Evolutionary conservation across 495 filamentous ascomycete genomes (phyloP).

Genomic region (Rusavskia elegans): DNA sequence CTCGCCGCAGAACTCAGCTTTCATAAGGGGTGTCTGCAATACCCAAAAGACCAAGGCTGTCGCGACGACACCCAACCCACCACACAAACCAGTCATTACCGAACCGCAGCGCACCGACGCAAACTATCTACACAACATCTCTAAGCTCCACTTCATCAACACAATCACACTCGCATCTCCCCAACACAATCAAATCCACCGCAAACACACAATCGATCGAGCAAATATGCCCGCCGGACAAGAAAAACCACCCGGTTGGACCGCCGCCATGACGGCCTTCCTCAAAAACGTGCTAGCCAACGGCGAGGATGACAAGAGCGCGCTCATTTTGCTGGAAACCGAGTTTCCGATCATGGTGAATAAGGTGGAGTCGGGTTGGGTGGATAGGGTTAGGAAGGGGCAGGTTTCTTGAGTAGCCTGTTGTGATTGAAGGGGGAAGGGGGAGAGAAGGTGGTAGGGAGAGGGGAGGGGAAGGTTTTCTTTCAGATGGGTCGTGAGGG

Average conservation of each 20-base stretch:
- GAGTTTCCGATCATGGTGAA: slow-evolving; percentile 5
- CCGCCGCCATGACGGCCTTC: slow-evolving; percentile 4
- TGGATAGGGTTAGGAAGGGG: not conserved
- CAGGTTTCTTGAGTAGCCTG: not conserved
- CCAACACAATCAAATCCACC: too few relatives aligned
- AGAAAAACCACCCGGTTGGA: slow-evolving; percentile 5
- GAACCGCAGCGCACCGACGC: too few relatives aligned
- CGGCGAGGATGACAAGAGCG: slow-evolving; percentile 1
- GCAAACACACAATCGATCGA: not conserved
- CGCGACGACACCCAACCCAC: too few relatives aligned
- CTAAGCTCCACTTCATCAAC: too few relatives aligned
- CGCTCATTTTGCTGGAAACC: slow-evolving; percentile 5
- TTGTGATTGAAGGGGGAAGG: not conserved
- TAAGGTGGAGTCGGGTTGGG: not conserved
- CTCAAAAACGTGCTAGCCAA: not conserved
- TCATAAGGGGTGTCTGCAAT: not conserved
- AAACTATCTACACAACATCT: too few relatives aligned
- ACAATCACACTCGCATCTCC: too few relatives aligned
- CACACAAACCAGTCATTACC: too few relatives aligned
- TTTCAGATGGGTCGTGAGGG: too few relatives aligned
- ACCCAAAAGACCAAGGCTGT: too few relatives aligned
- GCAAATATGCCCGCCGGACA: not conserved
- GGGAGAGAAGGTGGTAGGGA: not conserved
- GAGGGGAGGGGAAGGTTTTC: too few relatives aligned
- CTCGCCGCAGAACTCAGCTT: too few relatives aligned